Base-by-base conservation (phyloP, 2,329 filamentous ascomycete species). In the Curvularia sp. region DNA sequence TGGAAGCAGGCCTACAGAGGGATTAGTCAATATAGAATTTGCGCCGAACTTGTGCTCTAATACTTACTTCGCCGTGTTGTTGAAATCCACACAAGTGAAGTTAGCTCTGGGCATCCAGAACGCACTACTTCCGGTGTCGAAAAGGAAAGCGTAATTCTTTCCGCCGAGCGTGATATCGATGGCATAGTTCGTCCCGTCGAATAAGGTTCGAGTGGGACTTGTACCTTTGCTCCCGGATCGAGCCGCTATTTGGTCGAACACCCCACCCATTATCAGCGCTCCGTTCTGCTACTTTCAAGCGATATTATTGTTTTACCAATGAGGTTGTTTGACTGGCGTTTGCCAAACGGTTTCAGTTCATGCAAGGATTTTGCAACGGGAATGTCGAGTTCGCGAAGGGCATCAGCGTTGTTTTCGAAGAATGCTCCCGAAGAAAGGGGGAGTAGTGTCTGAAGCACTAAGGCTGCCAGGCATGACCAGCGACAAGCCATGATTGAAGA, bases 301-400 rank as follows among this genome's bases (percentile, higher is more conserved):
- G 5, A 18, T 9, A 20, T 47, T 47, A 1, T 9, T 20, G 43
- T 26, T 20, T 31, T 47, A 47, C 43, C 43, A 47, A 47, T 47
- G 3, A 10, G 1, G 4, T 47, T 31, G 28, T 20, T 13, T 18
- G 26, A 31, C 7, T 47, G 12, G 2, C 26, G 43, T 28, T 31
- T 31, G 26, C 6, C 26, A 47, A 30, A 1, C 26, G 43, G 28
- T 30, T 47, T 30, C 28, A 47, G 28, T 12, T n/a, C n/a, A 24
- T 20, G 43, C 15, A 47, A 4, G 15, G 43, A 47, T 47, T 15
- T 30, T 15, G 26, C 43, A 47, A 47, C 43, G n/a, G 43, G 43
- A 12, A 47, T 47, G 5, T 31, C 43, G 43, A 47, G 28, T 47
- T 47, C 43, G 18, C 28, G 43, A 47, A 47, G 43, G 26, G 43